Evolutionary conservation across 345 rosid species (phyloP), one percentile per base, ranked within the genome.

Genomic region (Eutrema heterophyllum): DNA sequence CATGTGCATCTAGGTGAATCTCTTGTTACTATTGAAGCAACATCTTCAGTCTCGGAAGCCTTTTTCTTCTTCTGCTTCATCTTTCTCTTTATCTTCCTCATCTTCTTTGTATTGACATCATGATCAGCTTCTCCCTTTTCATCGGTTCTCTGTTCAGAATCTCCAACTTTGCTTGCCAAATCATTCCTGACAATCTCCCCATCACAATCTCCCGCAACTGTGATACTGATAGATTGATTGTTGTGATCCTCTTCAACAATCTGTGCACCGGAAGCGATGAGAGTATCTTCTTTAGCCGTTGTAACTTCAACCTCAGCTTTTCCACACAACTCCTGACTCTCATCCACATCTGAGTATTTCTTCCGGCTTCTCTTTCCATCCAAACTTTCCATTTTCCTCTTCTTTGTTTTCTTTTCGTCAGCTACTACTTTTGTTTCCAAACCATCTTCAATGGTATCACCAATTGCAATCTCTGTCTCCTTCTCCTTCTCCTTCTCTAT

Each of bases 191-290:
- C 52, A 45, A 21, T 54, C 49, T 46, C 67, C 56, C n/a, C 48
- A 44, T 14, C 48, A 56, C 45, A 55, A n/a, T 55, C 32, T 46
- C 51, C 48, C 33, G 49, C 48, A 55, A 43, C 52, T 27, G 74
- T 53, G 24, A 58, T 58, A 61, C 74, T 53, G 24, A 54, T 58
- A 61, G 64, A 70, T 64, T 30, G 33, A 30, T 30, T 30, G 33
- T 30, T 30, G 33, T 30, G 33, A 30, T 4, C 33, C 33, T 30
- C 33, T 30, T 68, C 76, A 35, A 26, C 48, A 72, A 55, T 78
- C 35, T 75, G 80, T 43, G 35, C 54, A 74, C 56, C 80, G 52
- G 78, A 62, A 43, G 66, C 35, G 6, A 64, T 56, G n/a, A 33
- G 66, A 36, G 51, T 45, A 24, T 26, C 43, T 48, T 43, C 82